Percentiles rank a stretch among this genome's conserved stretches.
These are phyloP conservation scores for Phaeosphaeriaceae sp. DNA, from an alignment of 2,329 filamentous ascomycete species.

Conservation along the genomic window DNA sequence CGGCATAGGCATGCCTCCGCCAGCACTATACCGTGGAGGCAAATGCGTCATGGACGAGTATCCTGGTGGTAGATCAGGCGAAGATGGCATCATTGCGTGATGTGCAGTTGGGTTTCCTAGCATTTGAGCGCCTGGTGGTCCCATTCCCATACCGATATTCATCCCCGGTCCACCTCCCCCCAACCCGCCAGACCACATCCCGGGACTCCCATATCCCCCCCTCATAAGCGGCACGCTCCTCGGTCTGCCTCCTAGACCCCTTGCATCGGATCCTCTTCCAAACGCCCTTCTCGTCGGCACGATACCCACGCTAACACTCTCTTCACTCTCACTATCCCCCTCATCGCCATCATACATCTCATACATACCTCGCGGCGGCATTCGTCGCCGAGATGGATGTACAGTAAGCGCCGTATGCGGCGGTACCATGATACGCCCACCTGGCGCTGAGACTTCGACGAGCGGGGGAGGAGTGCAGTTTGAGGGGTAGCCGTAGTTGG, in stretches of 20 bases:
- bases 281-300: neutral
- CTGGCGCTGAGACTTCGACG: constrained; percentile 26
- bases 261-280: neutral
- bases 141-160: constrained; percentile 6
- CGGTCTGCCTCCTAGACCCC: neutral
- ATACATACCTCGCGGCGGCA: neutral
- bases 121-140: neutral
- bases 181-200: constrained; percentile 1
- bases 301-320: neutral
- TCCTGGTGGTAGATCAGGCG: neutral
- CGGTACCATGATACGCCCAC: constrained; percentile 29
- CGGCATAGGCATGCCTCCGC: no score
- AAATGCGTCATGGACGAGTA: neutral
- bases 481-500: neutral
- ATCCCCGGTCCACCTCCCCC: constrained; percentile 3
- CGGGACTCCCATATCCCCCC: neutral
- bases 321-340: neutral
- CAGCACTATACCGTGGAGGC: neutral
- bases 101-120: neutral
- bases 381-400: neutral
- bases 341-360: neutral
- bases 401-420: constrained; percentile 4
- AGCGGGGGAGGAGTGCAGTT: constrained; percentile 25
- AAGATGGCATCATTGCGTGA: neutral
- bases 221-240: neutral